Percentiles rank a stretch among this genome's conserved stretches.
phyloP scores from a whole-genome alignment of 495 filamentous ascomycete genomes.

The Penicillium ucsense region DNA sequence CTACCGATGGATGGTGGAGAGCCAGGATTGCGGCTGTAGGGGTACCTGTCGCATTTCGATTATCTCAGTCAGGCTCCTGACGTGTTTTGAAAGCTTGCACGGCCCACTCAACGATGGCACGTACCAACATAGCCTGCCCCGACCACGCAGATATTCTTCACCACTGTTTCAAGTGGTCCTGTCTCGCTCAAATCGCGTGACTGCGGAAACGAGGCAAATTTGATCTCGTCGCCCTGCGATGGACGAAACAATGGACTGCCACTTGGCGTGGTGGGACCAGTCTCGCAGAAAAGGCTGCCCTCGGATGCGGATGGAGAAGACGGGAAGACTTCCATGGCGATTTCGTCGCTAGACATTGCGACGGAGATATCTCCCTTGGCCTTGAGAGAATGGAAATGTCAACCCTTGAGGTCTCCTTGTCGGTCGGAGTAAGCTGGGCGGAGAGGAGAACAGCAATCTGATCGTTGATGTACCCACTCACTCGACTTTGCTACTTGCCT shows the following conservation, averaged over 20 bases:
- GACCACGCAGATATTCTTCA: constrained; percentile 52
- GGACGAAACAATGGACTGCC: constrained; percentile 37
- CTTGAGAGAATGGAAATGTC: no score
- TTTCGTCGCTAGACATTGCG: constrained; percentile 9
- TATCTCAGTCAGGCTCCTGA: no score
- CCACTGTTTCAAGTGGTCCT: constrained; percentile 9
- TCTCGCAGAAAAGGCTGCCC: constrained; percentile 24
- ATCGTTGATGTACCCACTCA: no score
- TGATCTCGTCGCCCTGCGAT: constrained; percentile 19
- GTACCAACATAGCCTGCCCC: constrained; percentile 57
- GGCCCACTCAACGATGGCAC: constrained; percentile 5
- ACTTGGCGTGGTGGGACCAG: constrained; percentile 45
- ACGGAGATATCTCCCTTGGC: not conserved
- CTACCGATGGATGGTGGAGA: constrained; percentile 55
- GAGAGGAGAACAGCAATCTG: no score
- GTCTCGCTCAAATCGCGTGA: constrained; percentile 4
- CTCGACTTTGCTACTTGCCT: no score
- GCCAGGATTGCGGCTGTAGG: constrained; percentile 71
- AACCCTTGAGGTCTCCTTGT: no score
- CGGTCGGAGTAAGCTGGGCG: no score
- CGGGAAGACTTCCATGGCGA: constrained; percentile 15
- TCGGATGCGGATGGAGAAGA: constrained; percentile 20
- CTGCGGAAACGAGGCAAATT: constrained; percentile 12
- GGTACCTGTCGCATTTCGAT: constrained; percentile 40
- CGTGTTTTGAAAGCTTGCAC: not conserved